phyloP scores from a whole-genome alignment of 177 flowering plant genomes.

The Tripterygium wilfordii region DNA sequence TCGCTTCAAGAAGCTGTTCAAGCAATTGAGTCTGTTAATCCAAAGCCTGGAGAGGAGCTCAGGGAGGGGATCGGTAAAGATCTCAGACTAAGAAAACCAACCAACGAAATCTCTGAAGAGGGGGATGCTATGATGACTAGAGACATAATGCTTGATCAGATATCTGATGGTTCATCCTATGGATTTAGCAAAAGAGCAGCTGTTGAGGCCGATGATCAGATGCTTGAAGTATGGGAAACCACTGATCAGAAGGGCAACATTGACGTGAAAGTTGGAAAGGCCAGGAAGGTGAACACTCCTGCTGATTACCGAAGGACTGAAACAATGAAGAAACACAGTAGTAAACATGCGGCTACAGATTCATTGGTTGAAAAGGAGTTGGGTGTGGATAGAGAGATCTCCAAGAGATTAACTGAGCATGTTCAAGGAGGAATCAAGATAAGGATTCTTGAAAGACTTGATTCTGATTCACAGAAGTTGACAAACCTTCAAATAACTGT shows the following conservation, averaged over 20 bases:
- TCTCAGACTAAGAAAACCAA: constrained; percentile 12
- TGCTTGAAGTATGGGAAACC: constrained; percentile 67
- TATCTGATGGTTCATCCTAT: constrained; percentile 57
- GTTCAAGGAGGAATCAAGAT: constrained; percentile 41
- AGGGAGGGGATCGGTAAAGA: constrained; percentile 7
- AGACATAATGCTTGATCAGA: constrained; percentile 76
- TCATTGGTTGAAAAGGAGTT: constrained; percentile 53
- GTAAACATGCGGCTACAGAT: constrained; percentile 27
- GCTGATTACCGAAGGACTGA: constrained; percentile 16
- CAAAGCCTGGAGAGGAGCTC: constrained; percentile 6
- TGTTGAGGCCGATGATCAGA: constrained; percentile 35
- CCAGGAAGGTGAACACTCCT: constrained; percentile 17
- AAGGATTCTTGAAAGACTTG: constrained; percentile 53
- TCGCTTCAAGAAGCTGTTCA: constrained; percentile 10
- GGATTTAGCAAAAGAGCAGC: constrained; percentile 33
- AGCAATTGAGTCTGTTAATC: constrained; percentile 5
- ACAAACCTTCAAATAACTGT: constrained; percentile 63
- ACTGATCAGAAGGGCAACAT: constrained; percentile 34
- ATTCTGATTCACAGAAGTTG: constrained; percentile 56
- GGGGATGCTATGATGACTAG: constrained; percentile 41
- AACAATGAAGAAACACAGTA: constrained; percentile 20
- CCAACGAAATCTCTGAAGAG: constrained; percentile 24
- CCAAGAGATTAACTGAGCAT: constrained; percentile 33
- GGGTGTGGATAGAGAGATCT: constrained; percentile 70
- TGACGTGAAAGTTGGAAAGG: constrained; percentile 28